Evolutionary conservation across 352 stramenopile genomes (phyloP).

Genomic region (Pythium dissimile): DNA sequence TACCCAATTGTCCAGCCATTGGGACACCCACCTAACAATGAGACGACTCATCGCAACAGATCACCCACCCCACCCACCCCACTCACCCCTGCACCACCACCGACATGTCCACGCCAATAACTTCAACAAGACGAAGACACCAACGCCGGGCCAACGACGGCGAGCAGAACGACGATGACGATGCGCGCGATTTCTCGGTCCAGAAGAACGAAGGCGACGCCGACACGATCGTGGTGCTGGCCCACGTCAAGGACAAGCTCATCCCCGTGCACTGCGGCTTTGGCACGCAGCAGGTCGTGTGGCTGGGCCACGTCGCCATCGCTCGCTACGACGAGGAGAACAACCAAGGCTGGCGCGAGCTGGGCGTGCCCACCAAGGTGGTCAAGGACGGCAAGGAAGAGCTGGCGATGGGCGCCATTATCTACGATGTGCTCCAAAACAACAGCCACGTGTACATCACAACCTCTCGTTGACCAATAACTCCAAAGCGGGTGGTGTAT

Average conservation of each 20-base stretch:
- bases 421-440: slow-evolving; percentile 63
- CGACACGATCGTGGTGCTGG: slow-evolving; percentile 56
- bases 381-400: slow-evolving; percentile 40
- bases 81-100: too few species aligned
- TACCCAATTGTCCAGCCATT: slow-evolving; percentile 9
- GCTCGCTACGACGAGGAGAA: slow-evolving; percentile 58
- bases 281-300: slow-evolving; percentile 66
- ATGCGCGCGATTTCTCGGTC: slow-evolving; percentile 10
- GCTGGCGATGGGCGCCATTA: slow-evolving; percentile 47
- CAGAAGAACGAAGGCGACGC: slow-evolving; percentile 44
- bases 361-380: slow-evolving; percentile 43
- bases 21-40: neutral
- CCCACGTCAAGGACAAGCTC: slow-evolving; percentile 68
- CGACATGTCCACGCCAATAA: slow-evolving; percentile 12
- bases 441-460: slow-evolving; percentile 66
- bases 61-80: too few species aligned
- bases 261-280: slow-evolving; percentile 69
- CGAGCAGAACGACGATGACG: slow-evolving; percentile 1
- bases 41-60: neutral
- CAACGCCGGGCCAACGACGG: neutral
- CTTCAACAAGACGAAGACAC: slow-evolving; percentile 10
- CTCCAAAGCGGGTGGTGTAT: slow-evolving; percentile 9
- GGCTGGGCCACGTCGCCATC: slow-evolving; percentile 70
- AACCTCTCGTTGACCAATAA: slow-evolving; percentile 23
- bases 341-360: slow-evolving; percentile 43